Evolutionary conservation across 2,329 filamentous ascomycete genomes (phyloP), one percentile per base, ranked within the genome.

Genomic region (Macrophomina pseudophaseolina): DNA sequence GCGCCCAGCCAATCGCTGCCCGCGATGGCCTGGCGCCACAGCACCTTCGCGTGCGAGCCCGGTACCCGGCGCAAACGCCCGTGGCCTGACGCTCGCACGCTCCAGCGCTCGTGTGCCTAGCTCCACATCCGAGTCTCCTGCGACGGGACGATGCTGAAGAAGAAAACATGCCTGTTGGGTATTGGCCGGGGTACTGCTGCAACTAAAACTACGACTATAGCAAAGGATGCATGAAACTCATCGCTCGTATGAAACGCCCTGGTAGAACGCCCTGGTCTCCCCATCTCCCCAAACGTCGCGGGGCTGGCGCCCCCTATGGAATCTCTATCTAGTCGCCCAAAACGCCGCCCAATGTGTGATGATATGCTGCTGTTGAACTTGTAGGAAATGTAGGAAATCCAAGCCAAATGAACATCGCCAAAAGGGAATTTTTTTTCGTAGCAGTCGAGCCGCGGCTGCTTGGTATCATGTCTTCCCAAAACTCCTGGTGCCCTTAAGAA

Each of bases 271-370:
- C 60, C 60, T 33, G 16, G 48, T 16, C 38, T 46, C 32, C 33
- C 59, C 33, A 18, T 48, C n/a, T 49, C 42, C 42, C 44, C 40
- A 48, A 14, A 16, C 30, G 58, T 35, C 11, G 16, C 5, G 42
- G 12, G 46, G 44, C 59, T 40, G 32, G 59, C 59, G 59, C 59
- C 59, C 46, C 56, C 58, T 49, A 62, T 49, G 58, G 58, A 62
- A 42, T 51, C 64, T 66, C 64, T 66, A 66, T 66, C 64, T 66
- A 66, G 51, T 66, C 56, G 65, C 65, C 65, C 65, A 66, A 66
- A 66, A 66, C 65, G 51, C 65, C 65, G 65, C 65, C 65, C 65
- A 65, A 66, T 66, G 65, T 62, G 58, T 62, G 58, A 62, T 62
- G 42, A 18, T 44, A 30, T 38, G 33, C 11, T 46, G 44, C 9